Percentiles rank a stretch among this genome's conserved stretches.
Conservation (phyloP, 1,139 yeast species). For the Yamadazyma membranifaciens region DNA sequence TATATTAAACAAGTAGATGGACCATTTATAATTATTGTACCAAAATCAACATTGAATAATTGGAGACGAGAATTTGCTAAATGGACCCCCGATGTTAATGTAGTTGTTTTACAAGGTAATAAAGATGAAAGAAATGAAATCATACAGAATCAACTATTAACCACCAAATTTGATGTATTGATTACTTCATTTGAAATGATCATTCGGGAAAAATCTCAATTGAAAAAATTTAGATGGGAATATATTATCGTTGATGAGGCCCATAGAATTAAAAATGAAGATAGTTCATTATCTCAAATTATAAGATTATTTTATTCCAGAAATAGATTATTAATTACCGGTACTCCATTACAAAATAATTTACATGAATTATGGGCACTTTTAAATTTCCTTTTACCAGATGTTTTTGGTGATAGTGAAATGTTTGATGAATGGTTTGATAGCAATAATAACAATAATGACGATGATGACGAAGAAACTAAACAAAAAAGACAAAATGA, state of each 20-base stretch:
- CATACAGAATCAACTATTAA: constrained; percentile 56
- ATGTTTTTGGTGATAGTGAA: constrained; percentile 88
- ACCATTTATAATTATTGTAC: constrained; percentile 89
- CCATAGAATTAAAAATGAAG: constrained; percentile 93
- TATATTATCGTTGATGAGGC: constrained; percentile 95
- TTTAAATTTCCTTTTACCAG: constrained; percentile 85
- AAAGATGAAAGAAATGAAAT: constrained; percentile 71
- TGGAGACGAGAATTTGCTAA: constrained; percentile 92
- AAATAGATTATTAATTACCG: constrained; percentile 84
- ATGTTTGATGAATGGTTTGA: constrained; percentile 90
- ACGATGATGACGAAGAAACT: constrained; percentile 30
- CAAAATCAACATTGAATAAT: constrained; percentile 91
- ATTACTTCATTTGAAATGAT: constrained; percentile 93
- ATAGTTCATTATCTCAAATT: constrained; percentile 84
- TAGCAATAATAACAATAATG: constrained; percentile 25
- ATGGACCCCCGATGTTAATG: constrained; percentile 97
- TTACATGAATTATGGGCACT: constrained; percentile 96
- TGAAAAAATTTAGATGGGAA: constrained; percentile 89
- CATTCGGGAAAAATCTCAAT: constrained; percentile 75
- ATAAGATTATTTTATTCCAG: constrained; percentile 82
- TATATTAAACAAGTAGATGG: constrained; percentile 79
- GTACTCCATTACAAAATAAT: constrained; percentile 94
- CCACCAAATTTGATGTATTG: constrained; percentile 83
- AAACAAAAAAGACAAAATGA: constrained; percentile 61
- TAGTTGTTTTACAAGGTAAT: constrained; percentile 80